These are phyloP conservation scores for Diaporthe capsici DNA, from an alignment of 2,329 filamentous ascomycete genomes.

Conservation along the genomic window DNA sequence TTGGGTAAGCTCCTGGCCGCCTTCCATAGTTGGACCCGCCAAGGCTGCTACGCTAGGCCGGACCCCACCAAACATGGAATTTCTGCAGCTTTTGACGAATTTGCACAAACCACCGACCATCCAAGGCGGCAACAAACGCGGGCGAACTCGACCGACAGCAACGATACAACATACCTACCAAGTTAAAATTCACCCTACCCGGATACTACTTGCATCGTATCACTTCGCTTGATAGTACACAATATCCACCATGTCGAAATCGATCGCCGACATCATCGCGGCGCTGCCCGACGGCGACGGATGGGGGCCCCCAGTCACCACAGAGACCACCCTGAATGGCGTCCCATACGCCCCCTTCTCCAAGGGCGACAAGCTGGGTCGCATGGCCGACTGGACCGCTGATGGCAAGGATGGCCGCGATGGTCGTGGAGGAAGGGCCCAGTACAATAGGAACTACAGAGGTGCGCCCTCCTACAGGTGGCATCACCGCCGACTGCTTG, in stretches of 20 bases:
- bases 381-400: conserved; percentile 98
- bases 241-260: conserved; percentile 45
- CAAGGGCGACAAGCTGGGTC: conserved; percentile 97
- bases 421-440: conserved; percentile 81
- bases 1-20: neutral
- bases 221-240: neutral
- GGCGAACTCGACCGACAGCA: conserved; percentile 6
- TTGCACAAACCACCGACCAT: conserved; percentile 11
- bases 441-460: conserved; percentile 94
- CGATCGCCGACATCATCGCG: conserved; percentile 74
- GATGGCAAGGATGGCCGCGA: conserved; percentile 88
- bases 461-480: conserved; percentile 66
- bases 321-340: conserved; percentile 91
- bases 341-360: conserved; percentile 98
- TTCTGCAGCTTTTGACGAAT: conserved; percentile 40
- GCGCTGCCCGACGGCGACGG: conserved; percentile 81
- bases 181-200: neutral
- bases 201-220: neutral
- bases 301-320: conserved; percentile 89
- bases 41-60: conserved; percentile 17
- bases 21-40: conserved; percentile 8
- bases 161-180: neutral
- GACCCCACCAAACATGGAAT: conserved; percentile 41
- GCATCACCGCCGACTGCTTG: neutral
- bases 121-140: neutral